Percentiles rank a stretch among this genome's conserved stretches.
Evolutionary conservation across 768 basidiomycete species (phyloP).

Genomic region (Psilocybe cubensis): DNA sequence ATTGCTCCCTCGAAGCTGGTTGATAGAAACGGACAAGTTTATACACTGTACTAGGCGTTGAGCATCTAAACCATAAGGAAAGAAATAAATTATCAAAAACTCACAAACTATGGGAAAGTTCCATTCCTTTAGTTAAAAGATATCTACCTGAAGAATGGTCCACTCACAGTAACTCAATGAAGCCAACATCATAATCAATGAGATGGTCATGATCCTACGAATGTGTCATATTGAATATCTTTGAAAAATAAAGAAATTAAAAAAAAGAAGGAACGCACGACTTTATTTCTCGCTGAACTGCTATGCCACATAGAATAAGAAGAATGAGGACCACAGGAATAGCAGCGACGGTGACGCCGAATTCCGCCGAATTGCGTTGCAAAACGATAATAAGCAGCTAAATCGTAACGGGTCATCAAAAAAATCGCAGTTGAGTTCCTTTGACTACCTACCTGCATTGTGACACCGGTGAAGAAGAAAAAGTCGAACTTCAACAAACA

Average conservation of each 20-base stretch:
- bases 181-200: slow-evolving; percentile 78
- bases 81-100: background rate
- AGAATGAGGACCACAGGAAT: slow-evolving; percentile 79
- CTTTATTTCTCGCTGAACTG: slow-evolving; percentile 82
- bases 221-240: slow-evolving; percentile 8
- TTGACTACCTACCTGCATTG: slow-evolving; percentile 67
- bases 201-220: slow-evolving; percentile 76
- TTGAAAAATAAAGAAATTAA: background rate
- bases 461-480: slow-evolving; percentile 85
- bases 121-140: background rate
- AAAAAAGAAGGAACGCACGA: slow-evolving; percentile 48
- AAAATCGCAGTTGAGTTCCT: background rate
- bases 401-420: background rate
- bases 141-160: background rate
- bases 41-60: slow-evolving; percentile 54
- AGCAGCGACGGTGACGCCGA: slow-evolving; percentile 80
- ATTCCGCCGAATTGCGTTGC: slow-evolving; percentile 65
- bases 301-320: slow-evolving; percentile 64
- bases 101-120: slow-evolving; percentile 38
- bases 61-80: background rate
- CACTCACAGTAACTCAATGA: slow-evolving; percentile 78
- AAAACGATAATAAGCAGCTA: slow-evolving; percentile 86
- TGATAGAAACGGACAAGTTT: slow-evolving; percentile 86
- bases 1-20: slow-evolving; percentile 55
- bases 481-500: slow-evolving; percentile 91